Conservation (phyloP, 2,329 filamentous ascomycete genomes). For the Aspergillus fumigatus region DNA sequence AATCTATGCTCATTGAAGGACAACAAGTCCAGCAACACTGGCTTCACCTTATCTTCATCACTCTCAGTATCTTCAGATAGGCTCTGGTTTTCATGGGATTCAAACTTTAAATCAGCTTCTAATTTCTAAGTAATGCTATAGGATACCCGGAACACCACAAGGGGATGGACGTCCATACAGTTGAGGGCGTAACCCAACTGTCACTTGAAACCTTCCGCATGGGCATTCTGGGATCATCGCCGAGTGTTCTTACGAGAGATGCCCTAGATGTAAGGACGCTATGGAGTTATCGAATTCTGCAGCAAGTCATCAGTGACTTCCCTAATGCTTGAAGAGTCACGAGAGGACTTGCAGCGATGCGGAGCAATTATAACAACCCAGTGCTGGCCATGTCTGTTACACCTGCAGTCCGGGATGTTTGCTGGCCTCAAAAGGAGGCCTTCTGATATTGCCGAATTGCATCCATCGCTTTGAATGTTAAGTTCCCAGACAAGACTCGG, state of each 20-base stretch:
- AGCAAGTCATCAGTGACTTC: constrained; percentile 71
- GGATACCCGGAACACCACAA: neutral
- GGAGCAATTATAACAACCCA: constrained; percentile 84
- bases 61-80: too few relatives aligned
- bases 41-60: too few relatives aligned
- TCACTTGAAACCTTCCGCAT: neutral
- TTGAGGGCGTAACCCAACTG: neutral
- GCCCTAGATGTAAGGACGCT: neutral
- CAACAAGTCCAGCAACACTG: too few relatives aligned
- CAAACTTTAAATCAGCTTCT: too few relatives aligned
- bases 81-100: too few relatives aligned
- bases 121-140: neutral
- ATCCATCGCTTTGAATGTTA: constrained; percentile 94
- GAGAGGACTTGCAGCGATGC: constrained; percentile 77
- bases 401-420: constrained; percentile 79
- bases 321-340: constrained; percentile 67
- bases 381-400: constrained; percentile 59
- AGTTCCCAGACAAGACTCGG: constrained; percentile 95
- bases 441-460: constrained; percentile 92
- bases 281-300: neutral
- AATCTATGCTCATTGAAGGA: too few relatives aligned
- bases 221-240: neutral
- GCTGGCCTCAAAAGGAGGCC: constrained; percentile 64
- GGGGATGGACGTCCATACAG: neutral
- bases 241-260: neutral